Evolutionary conservation across 768 basidiomycete species (phyloP), one percentile per base, ranked within the genome.

Genomic region (Boletus tylopilopsis): DNA sequence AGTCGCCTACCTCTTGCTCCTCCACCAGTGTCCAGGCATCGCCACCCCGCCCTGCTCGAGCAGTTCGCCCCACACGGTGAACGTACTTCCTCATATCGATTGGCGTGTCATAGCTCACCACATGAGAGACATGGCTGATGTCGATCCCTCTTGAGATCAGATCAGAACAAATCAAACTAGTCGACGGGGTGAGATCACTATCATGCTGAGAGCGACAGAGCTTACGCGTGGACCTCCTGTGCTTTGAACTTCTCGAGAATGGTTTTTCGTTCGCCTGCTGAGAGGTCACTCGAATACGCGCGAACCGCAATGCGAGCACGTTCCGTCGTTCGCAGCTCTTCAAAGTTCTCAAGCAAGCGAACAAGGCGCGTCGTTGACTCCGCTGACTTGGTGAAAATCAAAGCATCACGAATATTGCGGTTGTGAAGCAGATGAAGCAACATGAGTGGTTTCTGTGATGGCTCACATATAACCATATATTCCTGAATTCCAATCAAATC

Each of bases 61-160:
- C 96, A 6, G 96, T 98, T 37, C 96, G 79, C 19, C 96, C 96
- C 9, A 94, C 95, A 45, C 96, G 86, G 68, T 99, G 96, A 11
- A 99, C 90, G 62, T 99, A 99, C 67, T 98, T 98, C 43, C 92
- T 80, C 81, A 97, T 94, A 66, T 98, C 96, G n/a, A 96, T 79
- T 9, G 96, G 94, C 2, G 82, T 85, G 64, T 99, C 96, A 66
- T 99, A 98, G 61, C 87, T 94, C 40, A 99, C 81, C 25, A 99
- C 95, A 67, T 96, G 90, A 3, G 85, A 81, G 29, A 98, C 91
- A 55, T 91, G 83, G 50, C 84, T 88, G 49, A 99, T 89, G 62
- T 98, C 95, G 51, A 97, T 93, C 11, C 96, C 96, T 49, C 96
- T 84, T 3, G 95, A 90, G 50, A 98, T 89, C 10, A 99, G 75